Base-by-base conservation (phyloP, 2,329 filamentous ascomycete species). In the Phialophora macrospora region DNA sequence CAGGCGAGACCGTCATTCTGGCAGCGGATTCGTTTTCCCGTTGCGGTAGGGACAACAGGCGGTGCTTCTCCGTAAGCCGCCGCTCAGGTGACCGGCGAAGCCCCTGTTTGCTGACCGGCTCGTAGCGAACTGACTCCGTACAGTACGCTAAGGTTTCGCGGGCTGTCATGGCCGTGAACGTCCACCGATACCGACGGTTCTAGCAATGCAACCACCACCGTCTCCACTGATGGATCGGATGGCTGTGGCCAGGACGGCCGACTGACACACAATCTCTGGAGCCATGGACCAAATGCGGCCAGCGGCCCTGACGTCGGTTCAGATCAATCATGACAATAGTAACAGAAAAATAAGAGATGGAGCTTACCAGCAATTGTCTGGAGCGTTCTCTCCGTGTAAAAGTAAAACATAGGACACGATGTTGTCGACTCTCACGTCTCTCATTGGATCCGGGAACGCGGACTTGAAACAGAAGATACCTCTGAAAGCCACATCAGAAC, bases 401-500 rank as follows among this genome's bases (percentile, higher is more conserved):
- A 22, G 8, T 26, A 12, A 24, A 20, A 22, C 22, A 49, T 24
- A 24, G 34, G 4, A 41, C 34, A 49, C 17, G 46, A 49, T 49
- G 46, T 49, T 49, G 46, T 26, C 46, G 22, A 49, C 46, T 11
- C 46, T 49, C 20, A 49, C 20, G 3, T 49, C 46, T 49, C 22
- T 26, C 17, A 11, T 49, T 26, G 22, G 46, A 24, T 49, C 46
- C 20, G 22, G 20, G 46, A 26, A 49, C 20, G 46, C 17, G 2
- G 20, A 49, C n/a, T 26, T 22, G 46, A 49, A 11, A 26, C n/a
- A 20, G 1, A 49, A 49, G 46, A 11, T 49, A 49, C 46, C 46
- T 24, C 14, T 49, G 22, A 49, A 49, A 49, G 46, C 46, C 46
- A 49, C 46, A 6, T 49, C 22, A 30, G 51, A 54, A 30, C 24